Percentiles rank a stretch among this genome's conserved stretches.
These are phyloP conservation scores for Daldinia concentrica DNA, from an alignment of 495 filamentous ascomycete species.

Conservation along the genomic window DNA sequence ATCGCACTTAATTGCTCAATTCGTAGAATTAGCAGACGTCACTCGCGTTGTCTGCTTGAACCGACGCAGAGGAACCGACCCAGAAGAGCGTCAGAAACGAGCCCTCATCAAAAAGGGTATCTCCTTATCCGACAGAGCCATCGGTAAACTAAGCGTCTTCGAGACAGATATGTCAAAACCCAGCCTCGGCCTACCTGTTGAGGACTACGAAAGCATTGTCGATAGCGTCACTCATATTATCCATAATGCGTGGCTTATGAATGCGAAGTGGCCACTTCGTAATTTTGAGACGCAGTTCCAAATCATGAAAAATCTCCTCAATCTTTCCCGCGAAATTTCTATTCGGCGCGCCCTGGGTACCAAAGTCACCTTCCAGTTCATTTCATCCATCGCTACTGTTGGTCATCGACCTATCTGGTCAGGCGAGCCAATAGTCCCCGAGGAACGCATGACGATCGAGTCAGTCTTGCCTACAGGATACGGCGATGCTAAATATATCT, in stretches of 20 bases:
- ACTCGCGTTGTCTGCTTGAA: conserved; percentile 60
- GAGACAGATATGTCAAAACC: conserved; percentile 58
- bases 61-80: conserved; percentile 44
- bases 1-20: conserved; percentile 57
- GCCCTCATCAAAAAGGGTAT: conserved; percentile 52
- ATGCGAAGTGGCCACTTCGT: conserved; percentile 52
- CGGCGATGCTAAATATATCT: conserved; percentile 62
- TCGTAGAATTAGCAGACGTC: conserved; percentile 46
- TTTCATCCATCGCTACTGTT: conserved; percentile 64
- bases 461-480: conserved; percentile 59
- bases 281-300: conserved; percentile 61
- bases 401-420: conserved; percentile 56
- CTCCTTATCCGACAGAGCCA: conserved; percentile 20
- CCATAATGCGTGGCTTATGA: conserved; percentile 69
- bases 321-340: conserved; percentile 52
- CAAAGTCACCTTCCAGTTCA: conserved; percentile 54
- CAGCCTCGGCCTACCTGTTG: conserved; percentile 56
- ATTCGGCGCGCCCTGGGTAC: conserved; percentile 43
- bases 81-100: conserved; percentile 49
- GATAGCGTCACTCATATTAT: conserved; percentile 62
- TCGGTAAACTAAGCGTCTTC: conserved; percentile 48
- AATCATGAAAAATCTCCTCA: conserved; percentile 56
- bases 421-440: conserved; percentile 52
- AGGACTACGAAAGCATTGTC: conserved; percentile 52
- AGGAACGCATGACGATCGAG: conserved; percentile 50